These are phyloP conservation scores for Fraxinus baroniana DNA, from an alignment of 305 asterid genomes.

Conservation along the genomic window DNA sequence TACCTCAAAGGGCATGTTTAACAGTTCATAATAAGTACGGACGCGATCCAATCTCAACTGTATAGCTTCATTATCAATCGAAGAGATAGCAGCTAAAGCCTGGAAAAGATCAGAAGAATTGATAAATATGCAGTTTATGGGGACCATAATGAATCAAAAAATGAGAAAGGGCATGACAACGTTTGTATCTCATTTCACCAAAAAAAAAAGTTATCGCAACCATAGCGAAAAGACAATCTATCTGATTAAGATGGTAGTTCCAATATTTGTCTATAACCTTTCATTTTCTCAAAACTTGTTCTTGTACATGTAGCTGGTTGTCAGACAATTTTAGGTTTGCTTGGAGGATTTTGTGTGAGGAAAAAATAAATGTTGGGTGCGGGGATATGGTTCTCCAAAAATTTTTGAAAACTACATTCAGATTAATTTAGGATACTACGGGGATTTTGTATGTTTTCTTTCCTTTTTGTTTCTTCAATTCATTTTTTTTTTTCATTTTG, in stretches of 20 bases:
- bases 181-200: background rate
- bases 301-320: background rate
- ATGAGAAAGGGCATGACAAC: background rate
- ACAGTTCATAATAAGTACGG: conserved; percentile 82
- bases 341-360: background rate
- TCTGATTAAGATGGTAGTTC: background rate
- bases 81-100: conserved; percentile 96
- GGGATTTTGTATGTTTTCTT: background rate
- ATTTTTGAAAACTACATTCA: background rate
- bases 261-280: background rate
- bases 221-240: background rate
- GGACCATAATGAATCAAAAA: conserved; percentile 7
- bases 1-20: conserved; percentile 99
- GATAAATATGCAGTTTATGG: background rate
- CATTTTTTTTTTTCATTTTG: background rate
- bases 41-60: conserved; percentile 84
- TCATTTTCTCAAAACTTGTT: background rate
- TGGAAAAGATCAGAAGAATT: conserved; percentile 31
- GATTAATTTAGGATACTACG: background rate
- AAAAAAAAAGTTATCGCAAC: background rate
- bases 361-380: background rate
- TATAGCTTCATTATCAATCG: conserved; percentile 77
- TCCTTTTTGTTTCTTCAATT: background rate
- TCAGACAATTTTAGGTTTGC: background rate
- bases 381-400: background rate